These are phyloP conservation scores for Colletotrichum siamense DNA, from an alignment of 2,329 filamentous ascomycete species.

Conservation along the genomic window DNA sequence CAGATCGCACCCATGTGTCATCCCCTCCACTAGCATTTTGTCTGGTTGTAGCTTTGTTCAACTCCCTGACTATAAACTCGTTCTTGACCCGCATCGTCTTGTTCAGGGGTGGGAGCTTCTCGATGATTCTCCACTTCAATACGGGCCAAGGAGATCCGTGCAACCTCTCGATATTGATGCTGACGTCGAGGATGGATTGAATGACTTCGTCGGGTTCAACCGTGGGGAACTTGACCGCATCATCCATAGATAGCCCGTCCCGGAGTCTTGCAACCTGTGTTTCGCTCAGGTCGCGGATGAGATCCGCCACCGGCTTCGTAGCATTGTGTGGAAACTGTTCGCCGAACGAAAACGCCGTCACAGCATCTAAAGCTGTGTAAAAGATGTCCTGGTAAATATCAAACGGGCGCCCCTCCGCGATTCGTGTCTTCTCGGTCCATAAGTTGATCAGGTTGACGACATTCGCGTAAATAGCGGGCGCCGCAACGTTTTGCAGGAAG, in stretches of 20 bases:
- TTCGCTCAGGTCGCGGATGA: neutral
- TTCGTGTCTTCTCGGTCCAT: constrained; percentile 34
- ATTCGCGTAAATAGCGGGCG: constrained; percentile 36
- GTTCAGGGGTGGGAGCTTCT: neutral
- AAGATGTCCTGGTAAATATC: constrained; percentile 32
- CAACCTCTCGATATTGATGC: neutral
- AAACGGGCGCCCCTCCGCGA: constrained; percentile 35
- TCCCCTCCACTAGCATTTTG: neutral
- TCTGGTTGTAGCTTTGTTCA: neutral
- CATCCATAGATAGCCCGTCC: neutral
- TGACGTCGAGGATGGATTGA: neutral
- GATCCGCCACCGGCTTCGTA: neutral
- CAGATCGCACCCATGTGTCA: constrained; percentile 4
- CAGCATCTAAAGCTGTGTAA: constrained; percentile 33
- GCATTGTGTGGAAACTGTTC: neutral
- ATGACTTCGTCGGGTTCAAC: neutral
- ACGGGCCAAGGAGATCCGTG: neutral
- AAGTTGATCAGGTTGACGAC: constrained; percentile 34
- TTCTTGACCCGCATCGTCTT: neutral
- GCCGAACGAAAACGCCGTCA: constrained; percentile 35
- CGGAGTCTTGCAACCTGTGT: neutral
- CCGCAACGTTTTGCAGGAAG: constrained; percentile 37
- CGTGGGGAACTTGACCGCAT: neutral
- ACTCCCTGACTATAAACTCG: neutral
- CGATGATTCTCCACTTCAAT: neutral